A percentile compares a stretch with the other conserved stretches of the same genome.
Evolutionary conservation across 805 yeast species (phyloP).

Genomic region (Candida easanensis): DNA sequence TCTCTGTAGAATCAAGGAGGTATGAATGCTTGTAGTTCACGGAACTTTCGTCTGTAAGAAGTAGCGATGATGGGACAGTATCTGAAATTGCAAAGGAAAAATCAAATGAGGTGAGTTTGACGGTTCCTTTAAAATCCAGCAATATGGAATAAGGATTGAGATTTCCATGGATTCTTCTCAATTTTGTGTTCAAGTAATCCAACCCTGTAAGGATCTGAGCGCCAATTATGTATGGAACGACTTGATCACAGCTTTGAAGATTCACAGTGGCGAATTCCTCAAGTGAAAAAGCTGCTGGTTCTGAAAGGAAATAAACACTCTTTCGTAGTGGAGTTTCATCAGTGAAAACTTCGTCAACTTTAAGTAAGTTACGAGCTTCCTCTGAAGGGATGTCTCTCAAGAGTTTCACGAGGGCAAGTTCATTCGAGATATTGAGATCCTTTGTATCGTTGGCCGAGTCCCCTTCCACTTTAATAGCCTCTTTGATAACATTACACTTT

Average conservation of each 20-base stretch:
- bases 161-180: slow-evolving; percentile 15
- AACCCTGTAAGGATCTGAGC: slow-evolving; percentile 11
- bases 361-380: neutral
- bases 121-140: slow-evolving; percentile 7
- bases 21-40: slow-evolving; percentile 8
- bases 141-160: slow-evolving; percentile 9
- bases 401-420: neutral
- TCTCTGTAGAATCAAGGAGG: slow-evolving; percentile 3
- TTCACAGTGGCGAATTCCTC: slow-evolving; percentile 4
- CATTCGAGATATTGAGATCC: slow-evolving; percentile 1
- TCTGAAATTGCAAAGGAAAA: neutral
- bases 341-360: neutral
- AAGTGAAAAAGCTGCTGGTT: slow-evolving; percentile 4
- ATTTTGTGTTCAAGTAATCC: neutral
- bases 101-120: slow-evolving; percentile 14
- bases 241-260: neutral
- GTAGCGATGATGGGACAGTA: neutral
- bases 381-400: neutral
- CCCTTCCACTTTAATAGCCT: slow-evolving; percentile 2
- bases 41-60: neutral
- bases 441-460: neutral
- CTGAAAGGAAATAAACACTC: slow-evolving; percentile 4
- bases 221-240: slow-evolving; percentile 4
- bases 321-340: slow-evolving; percentile 7
- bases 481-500: slow-evolving; percentile 6